These are phyloP conservation scores for Umbelopsis sp. DNA, from an alignment of 371 early-diverging fungal species.

Conservation along the genomic window DNA sequence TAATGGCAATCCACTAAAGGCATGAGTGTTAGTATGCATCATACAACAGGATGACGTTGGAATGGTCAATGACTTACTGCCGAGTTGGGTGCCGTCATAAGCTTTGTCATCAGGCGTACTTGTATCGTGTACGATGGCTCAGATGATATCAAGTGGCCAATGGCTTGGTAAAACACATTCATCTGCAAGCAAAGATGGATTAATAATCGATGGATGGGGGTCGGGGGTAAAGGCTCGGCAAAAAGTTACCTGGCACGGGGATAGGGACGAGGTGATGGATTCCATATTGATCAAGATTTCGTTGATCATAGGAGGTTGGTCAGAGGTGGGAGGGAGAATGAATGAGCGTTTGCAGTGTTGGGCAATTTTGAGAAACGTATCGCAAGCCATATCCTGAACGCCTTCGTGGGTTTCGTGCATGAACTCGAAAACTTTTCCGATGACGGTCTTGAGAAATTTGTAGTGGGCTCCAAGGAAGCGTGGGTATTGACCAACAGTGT, in stretches of 20 bases:
- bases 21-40: neutral
- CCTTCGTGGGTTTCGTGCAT: slow-evolving; percentile 99
- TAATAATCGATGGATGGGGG: neutral
- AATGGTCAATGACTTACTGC: slow-evolving; percentile 44
- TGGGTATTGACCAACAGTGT: slow-evolving; percentile 99
- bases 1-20: slow-evolving; percentile 75
- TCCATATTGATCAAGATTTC: slow-evolving; percentile 85
- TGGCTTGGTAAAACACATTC: slow-evolving; percentile 97
- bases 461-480: slow-evolving; percentile 98
- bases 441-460: slow-evolving; percentile 99
- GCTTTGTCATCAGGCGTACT: slow-evolving; percentile 78
- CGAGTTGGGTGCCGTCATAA: slow-evolving; percentile 89
- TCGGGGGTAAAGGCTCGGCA: neutral
- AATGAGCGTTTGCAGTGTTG: slow-evolving; percentile 97
- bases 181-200: slow-evolving; percentile 47
- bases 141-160: slow-evolving; percentile 94
- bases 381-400: slow-evolving; percentile 99
- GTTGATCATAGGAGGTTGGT: slow-evolving; percentile 90
- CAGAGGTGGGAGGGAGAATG: slow-evolving; percentile 85
- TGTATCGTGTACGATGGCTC: slow-evolving; percentile 74
- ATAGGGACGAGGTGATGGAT: slow-evolving; percentile 84
- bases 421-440: slow-evolving; percentile 99
- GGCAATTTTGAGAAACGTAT: slow-evolving; percentile 98
- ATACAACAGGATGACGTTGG: neutral
- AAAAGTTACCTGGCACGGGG: slow-evolving; percentile 78